Conservation (phyloP, 345 rosid species). For the Diplotaxis tenuifolia region DNA sequence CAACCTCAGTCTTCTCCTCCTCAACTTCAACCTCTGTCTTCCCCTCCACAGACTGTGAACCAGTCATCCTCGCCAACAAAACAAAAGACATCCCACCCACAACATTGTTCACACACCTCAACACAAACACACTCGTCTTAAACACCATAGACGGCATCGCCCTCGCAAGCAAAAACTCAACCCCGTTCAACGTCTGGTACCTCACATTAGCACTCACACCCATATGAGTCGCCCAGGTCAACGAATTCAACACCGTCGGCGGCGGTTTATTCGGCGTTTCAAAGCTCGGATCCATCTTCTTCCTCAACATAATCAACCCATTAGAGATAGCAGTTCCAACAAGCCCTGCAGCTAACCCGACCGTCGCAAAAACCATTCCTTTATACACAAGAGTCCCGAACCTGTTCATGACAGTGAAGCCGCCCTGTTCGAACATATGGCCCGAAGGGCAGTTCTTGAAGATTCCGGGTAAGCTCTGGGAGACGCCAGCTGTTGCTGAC, state of each 20-base stretch:
- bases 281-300: conserved; percentile 90
- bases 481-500: conserved; percentile 35
- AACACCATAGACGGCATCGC: conserved; percentile 62
- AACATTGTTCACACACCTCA: conserved; percentile 75
- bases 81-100: conserved; percentile 94
- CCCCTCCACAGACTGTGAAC: conserved; percentile 61
- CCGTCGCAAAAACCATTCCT: conserved; percentile 79
- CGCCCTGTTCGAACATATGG: conserved; percentile 91
- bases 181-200: conserved; percentile 84
- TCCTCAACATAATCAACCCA: conserved; percentile 79
- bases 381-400: conserved; percentile 82
- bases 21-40: conserved; percentile 36
- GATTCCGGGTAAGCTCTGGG: conserved; percentile 56
- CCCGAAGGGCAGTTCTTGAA: conserved; percentile 73
- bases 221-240: conserved; percentile 93
- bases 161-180: conserved; percentile 68
- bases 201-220: conserved; percentile 88
- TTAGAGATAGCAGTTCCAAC: conserved; percentile 85
- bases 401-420: conserved; percentile 49
- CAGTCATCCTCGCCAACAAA: conserved; percentile 83
- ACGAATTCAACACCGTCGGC: conserved; percentile 73
- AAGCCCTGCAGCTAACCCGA: conserved; percentile 84
- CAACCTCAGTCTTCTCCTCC: conserved; percentile 20
- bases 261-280: conserved; percentile 93
- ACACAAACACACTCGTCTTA: conserved; percentile 73